Evolutionary conservation across 352 stramenopile genomes (phyloP), one percentile per base, ranked within the genome.

Genomic region (Globisporangium viniferum): DNA sequence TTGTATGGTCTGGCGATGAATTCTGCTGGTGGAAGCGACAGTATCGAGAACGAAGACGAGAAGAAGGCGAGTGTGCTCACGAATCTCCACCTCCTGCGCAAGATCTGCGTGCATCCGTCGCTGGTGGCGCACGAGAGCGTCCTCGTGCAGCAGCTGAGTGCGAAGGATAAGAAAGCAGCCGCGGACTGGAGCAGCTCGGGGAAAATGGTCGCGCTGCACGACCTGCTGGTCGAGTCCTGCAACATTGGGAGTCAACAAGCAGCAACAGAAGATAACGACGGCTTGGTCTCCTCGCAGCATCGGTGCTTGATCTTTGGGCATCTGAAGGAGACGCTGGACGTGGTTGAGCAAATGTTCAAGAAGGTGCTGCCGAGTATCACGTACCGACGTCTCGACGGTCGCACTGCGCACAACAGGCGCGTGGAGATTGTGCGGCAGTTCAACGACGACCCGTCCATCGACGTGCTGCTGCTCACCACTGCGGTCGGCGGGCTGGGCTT

Each of bases 221-320:
- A 86, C 76, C 67, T 88, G 63, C 79, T 89, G 66, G 89, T 81
- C 67, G 85, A 93, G 24, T 82, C 81, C n/a, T 94, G 84, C 33
- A 80, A 88, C 62, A 59, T 85, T 54, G 22, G 64, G 5, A 31
- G 29, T 39, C 7, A 48, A 35, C 31, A 24, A 57, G 69, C 73
- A 39, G 58, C 75, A 24, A 63, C 72, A 18, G 22, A 24, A 12
- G 39, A 9, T 24, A 58, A 63, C 1, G 48, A 35, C 12, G 64
- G 73, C 1, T 49, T 59, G 56, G 60, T 80, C 35, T 77, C 63
- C 7, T 20, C 56, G n/a, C 87, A 82, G 6, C 86, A 93, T 66
- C 97, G 97, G n/a, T 98, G 91, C 65, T 73, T 99, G 2, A 92
- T 99, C 51, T 99, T 99, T 84, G 92, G 90, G 18, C 96, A 99